phyloP scores from a whole-genome alignment of 768 basidiomycete genomes.

The Suillus ampliporus region DNA sequence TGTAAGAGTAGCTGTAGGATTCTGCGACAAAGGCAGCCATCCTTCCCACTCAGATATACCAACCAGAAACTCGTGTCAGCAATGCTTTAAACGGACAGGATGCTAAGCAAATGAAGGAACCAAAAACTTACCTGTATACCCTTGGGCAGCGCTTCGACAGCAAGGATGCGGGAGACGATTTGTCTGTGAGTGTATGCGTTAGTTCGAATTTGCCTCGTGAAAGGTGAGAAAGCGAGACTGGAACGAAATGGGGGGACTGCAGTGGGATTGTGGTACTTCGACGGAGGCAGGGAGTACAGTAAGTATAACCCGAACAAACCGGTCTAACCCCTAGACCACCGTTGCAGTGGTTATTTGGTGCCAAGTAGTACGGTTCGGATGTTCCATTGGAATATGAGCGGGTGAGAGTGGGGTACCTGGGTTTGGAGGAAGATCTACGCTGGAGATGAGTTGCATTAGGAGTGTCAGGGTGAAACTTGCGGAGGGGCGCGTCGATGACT shows the following conservation, averaged over 20 bases:
- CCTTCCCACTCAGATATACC: too few relatives aligned
- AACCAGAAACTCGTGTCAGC: too few relatives aligned
- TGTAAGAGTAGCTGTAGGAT: too few relatives aligned
- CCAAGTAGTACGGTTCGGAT: slow-evolving; percentile 49
- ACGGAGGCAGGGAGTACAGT: too few relatives aligned
- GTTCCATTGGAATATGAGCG: slow-evolving; percentile 45
- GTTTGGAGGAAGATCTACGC: slow-evolving; percentile 59
- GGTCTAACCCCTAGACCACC: slow-evolving; percentile 75
- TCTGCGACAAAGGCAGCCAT: too few relatives aligned
- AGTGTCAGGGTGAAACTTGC: slow-evolving; percentile 55
- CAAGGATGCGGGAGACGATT: slow-evolving; percentile 80
- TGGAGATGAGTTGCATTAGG: slow-evolving; percentile 47
- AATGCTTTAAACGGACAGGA: too few relatives aligned
- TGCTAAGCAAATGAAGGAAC: not conserved
- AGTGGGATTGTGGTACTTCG: too few relatives aligned
- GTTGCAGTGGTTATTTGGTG: slow-evolving; percentile 76
- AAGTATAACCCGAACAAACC: not conserved
- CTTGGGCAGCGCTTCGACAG: slow-evolving; percentile 82
- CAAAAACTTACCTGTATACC: slow-evolving; percentile 63
- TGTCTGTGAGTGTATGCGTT: slow-evolving; percentile 46
- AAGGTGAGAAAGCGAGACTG: not conserved
- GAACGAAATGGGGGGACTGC: not conserved
- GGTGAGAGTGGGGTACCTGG: not conserved
- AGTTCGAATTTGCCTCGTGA: not conserved
- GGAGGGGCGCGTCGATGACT: slow-evolving; percentile 38